Base-by-base conservation (phyloP, 768 basidiomycete species). In the Russula brevipes region DNA sequence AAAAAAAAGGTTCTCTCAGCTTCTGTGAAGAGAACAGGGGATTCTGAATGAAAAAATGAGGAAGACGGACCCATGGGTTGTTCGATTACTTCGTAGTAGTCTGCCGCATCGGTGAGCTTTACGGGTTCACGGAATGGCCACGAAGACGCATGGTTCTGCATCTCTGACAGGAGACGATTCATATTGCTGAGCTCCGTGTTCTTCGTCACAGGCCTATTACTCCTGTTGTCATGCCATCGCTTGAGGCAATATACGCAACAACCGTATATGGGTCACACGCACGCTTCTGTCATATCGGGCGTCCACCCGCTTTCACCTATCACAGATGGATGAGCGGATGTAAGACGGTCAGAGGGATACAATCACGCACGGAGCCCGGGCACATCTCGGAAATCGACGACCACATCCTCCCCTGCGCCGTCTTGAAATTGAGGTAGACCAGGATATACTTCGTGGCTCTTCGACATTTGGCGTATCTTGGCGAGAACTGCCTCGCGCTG, bases 291-390 rank as follows among this genome's bases (percentile, higher is more conserved):
- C 83, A 94, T 88, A 60, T 85, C 86, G 9, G 87, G 85, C 49
- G 87, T 90, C 97, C 97, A 98, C 1, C 94, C 94, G 62, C 88
- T 93, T 73, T 96, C 94, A 46, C 84, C 93, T 94, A 42, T 54
- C 54, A 42, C 16, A 49, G 24, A 54, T 12, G 36, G 69, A 61
- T 66, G 30, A 54, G 51, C 17, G 17, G 60, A 44, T 41, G 52
- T 49, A 16, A 60, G 38, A 62, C 41, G 16, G 64, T 46, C 38
- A 31, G 52, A 19, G 33, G 19, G 46, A 54, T n/a, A 60, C 17
- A 59, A 52, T 56, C 60, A 54, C 87, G 73, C 75, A 92, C 91
- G 80, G 51, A 99, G 77, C 1, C 97, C 97, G 14, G 94, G 96
- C 6, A 99, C 87, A 62, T 91, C 84, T 66, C 80, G 84, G 24